These are phyloP conservation scores for Ophioceras dolichostomum DNA, from an alignment of 2,329 filamentous ascomycete genomes.

Conservation along the genomic window DNA sequence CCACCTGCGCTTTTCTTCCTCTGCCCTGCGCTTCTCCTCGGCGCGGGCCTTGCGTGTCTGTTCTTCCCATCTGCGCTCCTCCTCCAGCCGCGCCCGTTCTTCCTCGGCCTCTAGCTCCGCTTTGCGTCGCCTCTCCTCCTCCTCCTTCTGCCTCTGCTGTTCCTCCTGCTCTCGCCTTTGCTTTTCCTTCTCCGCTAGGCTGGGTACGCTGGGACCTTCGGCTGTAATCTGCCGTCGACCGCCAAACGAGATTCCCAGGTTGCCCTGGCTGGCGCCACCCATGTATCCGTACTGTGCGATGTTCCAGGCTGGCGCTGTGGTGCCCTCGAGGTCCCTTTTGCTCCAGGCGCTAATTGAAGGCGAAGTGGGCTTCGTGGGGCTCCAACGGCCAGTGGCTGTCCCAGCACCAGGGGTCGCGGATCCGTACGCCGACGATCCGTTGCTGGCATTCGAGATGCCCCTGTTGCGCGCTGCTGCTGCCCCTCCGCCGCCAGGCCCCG, in stretches of 20 bases:
- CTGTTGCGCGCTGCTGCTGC: constrained; percentile 11
- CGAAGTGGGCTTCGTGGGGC: constrained; percentile 41
- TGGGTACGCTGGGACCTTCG: constrained; percentile 67
- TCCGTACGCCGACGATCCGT: constrained; percentile 37
- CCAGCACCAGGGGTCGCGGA: constrained; percentile 25
- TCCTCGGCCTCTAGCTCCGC: constrained; percentile 45
- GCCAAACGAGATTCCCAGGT: constrained; percentile 86
- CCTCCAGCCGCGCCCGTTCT: constrained; percentile 45
- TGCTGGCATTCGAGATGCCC: constrained; percentile 44
- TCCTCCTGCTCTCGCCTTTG: constrained; percentile 46
- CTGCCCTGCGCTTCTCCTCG: constrained; percentile 45
- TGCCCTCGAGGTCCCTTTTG: constrained; percentile 66
- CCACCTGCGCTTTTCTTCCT: constrained; percentile 62
- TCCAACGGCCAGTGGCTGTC: constrained; percentile 31
- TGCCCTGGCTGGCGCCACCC: constrained; percentile 92
- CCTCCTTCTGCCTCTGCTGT: constrained; percentile 39
- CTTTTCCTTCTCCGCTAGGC: constrained; percentile 73
- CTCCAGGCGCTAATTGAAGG: constrained; percentile 78
- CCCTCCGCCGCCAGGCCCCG: too few relatives aligned
- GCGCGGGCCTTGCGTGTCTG: constrained; percentile 49
- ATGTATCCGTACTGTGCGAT: constrained; percentile 98
- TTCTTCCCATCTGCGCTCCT: constrained; percentile 56
- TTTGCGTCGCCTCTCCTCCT: constrained; percentile 34
- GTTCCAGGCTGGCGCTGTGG: constrained; percentile 88
- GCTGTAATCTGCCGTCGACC: constrained; percentile 86